A percentile compares a stretch with the other conserved stretches of the same genome.
phyloP scores from a whole-genome alignment of 192 early-diverging fungal species.

The Rhizophlyctis rosea region DNA sequence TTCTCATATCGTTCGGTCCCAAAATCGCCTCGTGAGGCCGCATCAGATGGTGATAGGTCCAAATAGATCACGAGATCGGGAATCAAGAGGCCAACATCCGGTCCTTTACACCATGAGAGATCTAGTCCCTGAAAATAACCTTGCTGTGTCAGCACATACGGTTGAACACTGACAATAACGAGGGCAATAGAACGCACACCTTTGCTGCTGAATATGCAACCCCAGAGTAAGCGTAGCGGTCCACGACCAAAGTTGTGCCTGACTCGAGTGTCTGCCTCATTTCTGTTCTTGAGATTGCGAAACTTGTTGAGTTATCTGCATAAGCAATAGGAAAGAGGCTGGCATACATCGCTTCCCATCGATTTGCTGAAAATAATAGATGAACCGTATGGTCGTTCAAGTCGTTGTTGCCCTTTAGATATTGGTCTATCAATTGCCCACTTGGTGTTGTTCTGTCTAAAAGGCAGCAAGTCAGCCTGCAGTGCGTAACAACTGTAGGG shows the following conservation, averaged over 20 bases:
- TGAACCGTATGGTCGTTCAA: conserved; percentile 85
- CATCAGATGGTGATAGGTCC: conserved; percentile 73
- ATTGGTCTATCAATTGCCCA: conserved; percentile 86
- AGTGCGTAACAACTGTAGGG: neutral
- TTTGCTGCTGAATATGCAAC: conserved; percentile 91
- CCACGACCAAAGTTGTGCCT: conserved; percentile 80
- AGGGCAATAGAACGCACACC: too few species aligned
- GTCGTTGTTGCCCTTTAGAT: conserved; percentile 66
- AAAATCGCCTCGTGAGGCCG: conserved; percentile 77
- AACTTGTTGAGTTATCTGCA: too few species aligned
- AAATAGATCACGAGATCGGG: conserved; percentile 90
- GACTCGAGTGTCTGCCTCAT: conserved; percentile 57
- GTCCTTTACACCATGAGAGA: conserved; percentile 82
- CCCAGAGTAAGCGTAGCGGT: conserved; percentile 95
- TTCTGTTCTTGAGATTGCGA: conserved; percentile 37
- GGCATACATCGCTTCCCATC: conserved; percentile 84
- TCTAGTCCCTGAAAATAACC: conserved; percentile 55
- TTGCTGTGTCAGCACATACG: neutral
- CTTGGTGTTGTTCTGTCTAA: conserved; percentile 84
- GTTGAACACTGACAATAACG: neutral
- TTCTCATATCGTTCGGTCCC: conserved; percentile 92
- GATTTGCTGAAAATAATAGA: conserved; percentile 92
- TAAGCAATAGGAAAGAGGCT: conserved; percentile 1
- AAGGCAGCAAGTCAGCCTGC: neutral
- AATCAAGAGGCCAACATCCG: conserved; percentile 77